These are phyloP conservation scores for Pyrenochaeta sp. DNA, from an alignment of 2,329 filamentous ascomycete species.

Conservation along the genomic window DNA sequence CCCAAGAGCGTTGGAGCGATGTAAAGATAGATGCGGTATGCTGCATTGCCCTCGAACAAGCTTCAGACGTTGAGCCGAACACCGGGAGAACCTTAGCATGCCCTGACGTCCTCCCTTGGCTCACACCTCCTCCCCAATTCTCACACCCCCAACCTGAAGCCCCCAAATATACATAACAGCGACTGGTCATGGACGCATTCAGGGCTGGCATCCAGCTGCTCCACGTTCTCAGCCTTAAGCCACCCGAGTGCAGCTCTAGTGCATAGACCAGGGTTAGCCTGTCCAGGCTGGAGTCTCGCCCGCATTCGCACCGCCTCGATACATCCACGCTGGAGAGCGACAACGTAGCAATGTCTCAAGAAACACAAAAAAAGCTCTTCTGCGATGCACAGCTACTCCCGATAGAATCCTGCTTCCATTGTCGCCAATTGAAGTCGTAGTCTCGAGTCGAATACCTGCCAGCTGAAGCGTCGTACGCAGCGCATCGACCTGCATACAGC, in stretches of 20 bases:
- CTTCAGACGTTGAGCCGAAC: too few relatives aligned
- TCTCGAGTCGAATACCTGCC: background rate
- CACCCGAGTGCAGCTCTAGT: slow-evolving; percentile 11
- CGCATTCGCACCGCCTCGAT: slow-evolving; percentile 6
- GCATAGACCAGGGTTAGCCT: slow-evolving; percentile 10
- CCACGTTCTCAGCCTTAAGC: slow-evolving; percentile 9
- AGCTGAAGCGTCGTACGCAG: slow-evolving; percentile 4
- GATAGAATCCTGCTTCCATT: too few relatives aligned
- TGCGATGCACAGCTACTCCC: too few relatives aligned
- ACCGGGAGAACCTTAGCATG: too few relatives aligned
- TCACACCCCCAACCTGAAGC: background rate
- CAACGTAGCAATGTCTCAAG: slow-evolving; percentile 6
- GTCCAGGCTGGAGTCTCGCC: slow-evolving; percentile 12
- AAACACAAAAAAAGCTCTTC: too few relatives aligned
- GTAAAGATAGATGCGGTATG: too few relatives aligned
- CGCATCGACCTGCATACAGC: slow-evolving; percentile 4
- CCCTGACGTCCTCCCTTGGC: too few relatives aligned
- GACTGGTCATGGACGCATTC: too few relatives aligned
- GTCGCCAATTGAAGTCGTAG: background rate
- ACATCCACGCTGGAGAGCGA: slow-evolving; percentile 1
- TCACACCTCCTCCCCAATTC: too few relatives aligned
- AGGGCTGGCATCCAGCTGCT: background rate
- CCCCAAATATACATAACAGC: background rate
- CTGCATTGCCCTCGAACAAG: too few relatives aligned
- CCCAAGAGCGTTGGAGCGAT: too few relatives aligned